These are phyloP conservation scores for Canavalia ensiformis DNA, from an alignment of 306 rosid genomes.

Conservation along the genomic window DNA sequence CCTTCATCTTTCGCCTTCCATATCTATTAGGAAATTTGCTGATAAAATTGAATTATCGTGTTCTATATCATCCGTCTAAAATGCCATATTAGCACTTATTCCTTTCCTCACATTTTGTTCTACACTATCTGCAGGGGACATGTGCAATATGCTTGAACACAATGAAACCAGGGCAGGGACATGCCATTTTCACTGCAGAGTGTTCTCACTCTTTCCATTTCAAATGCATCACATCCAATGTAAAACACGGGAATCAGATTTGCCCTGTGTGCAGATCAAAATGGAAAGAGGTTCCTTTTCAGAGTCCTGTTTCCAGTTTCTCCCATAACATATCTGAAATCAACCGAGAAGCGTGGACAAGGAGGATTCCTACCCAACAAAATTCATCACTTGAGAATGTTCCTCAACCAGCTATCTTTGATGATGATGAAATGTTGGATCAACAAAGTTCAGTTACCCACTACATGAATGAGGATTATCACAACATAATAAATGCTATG, in stretches of 20 bases:
- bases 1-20: conserved; percentile 18
- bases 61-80: background rate
- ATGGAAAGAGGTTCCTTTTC: conserved; percentile 96
- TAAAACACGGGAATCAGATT: conserved; percentile 83
- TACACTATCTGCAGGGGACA: conserved; percentile 61
- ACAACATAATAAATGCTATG: conserved; percentile 49
- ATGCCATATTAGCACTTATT: conserved; percentile 13
- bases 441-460: conserved; percentile 50
- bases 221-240: conserved; percentile 92
- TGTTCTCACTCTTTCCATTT: conserved; percentile 97
- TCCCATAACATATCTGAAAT: conserved; percentile 57
- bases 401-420: conserved; percentile 74
- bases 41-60: conserved; percentile 4
- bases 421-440: conserved; percentile 85
- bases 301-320: conserved; percentile 60
- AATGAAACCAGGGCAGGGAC: conserved; percentile 85
- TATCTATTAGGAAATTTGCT: conserved; percentile 2
- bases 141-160: conserved; percentile 90
- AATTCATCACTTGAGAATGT: conserved; percentile 54
- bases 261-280: conserved; percentile 95
- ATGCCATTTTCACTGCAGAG: conserved; percentile 97
- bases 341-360: conserved; percentile 61
- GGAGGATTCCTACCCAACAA: conserved; percentile 66
- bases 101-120: conserved; percentile 49
- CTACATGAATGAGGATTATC: conserved; percentile 46